phyloP scores from a whole-genome alignment of 164 flowering plant genomes.

The Aristolochia contorta region DNA sequence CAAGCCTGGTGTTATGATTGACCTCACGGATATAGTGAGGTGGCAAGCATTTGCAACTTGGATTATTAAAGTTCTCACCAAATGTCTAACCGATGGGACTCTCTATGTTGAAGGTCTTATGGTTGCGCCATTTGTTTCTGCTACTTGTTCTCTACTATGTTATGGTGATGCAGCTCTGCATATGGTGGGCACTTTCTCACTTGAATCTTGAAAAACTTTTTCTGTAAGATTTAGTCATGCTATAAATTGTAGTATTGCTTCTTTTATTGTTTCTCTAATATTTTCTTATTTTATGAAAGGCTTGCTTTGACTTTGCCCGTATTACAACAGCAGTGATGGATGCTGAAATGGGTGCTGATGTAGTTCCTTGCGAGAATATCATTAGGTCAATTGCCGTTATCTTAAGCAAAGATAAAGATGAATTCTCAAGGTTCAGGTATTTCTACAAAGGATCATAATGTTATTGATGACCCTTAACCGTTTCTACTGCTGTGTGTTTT shows the following conservation, averaged over 20 bases:
- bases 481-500: background rate
- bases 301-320: slow-evolving; percentile 86
- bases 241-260: background rate
- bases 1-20: slow-evolving; percentile 62
- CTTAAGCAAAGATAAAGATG: slow-evolving; percentile 40
- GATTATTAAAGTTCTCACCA: slow-evolving; percentile 61
- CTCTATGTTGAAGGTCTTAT: slow-evolving; percentile 81
- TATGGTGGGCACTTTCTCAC: slow-evolving; percentile 44
- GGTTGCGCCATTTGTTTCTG: slow-evolving; percentile 41
- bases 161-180: slow-evolving; percentile 83
- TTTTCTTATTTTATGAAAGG: slow-evolving; percentile 41
- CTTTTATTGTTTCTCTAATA: background rate
- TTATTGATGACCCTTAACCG: background rate
- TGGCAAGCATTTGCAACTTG: slow-evolving; percentile 85
- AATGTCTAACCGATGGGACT: slow-evolving; percentile 85
- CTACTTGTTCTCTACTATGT: slow-evolving; percentile 64
- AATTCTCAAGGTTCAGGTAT: slow-evolving; percentile 58
- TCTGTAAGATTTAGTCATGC: background rate
- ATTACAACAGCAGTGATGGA: slow-evolving; percentile 41
- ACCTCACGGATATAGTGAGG: slow-evolving; percentile 48
- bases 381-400: slow-evolving; percentile 52
- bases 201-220: background rate
- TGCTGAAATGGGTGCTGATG: slow-evolving; percentile 40
- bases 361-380: slow-evolving; percentile 61
- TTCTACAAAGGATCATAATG: slow-evolving; percentile 1